phyloP scores from a whole-genome alignment of 2,329 filamentous ascomycete genomes.

The Pyrenophora seminiperda region DNA sequence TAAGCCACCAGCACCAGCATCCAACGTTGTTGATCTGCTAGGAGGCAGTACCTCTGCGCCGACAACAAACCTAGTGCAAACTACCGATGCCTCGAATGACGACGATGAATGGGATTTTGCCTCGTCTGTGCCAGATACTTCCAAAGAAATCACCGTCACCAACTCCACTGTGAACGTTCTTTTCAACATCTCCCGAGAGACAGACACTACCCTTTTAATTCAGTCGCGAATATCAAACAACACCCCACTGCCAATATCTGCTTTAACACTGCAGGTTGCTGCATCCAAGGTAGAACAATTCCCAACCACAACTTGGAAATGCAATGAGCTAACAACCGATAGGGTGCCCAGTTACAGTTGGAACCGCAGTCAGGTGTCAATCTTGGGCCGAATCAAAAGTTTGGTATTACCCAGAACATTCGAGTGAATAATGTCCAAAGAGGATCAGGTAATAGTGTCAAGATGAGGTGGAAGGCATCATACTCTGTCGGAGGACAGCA shows the following conservation, averaged over 20 bases:
- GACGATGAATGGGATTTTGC: conserved; percentile 96
- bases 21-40: conserved; percentile 44
- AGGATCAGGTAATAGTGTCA: conserved; percentile 77
- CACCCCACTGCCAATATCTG: conserved; percentile 70
- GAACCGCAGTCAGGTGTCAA: conserved; percentile 82
- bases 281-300: conserved; percentile 76
- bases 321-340: conserved; percentile 16
- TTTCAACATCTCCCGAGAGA: conserved; percentile 69
- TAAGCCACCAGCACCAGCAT: conserved; percentile 41
- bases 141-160: conserved; percentile 70
- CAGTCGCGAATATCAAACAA: conserved; percentile 84
- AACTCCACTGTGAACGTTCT: conserved; percentile 74
- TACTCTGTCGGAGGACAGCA: conserved; percentile 71
- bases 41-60: conserved; percentile 39
- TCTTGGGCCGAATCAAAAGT: conserved; percentile 71
- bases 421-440: conserved; percentile 74
- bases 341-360: conserved; percentile 82
- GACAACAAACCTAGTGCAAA: conserved; percentile 34
- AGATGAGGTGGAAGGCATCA: conserved; percentile 85
- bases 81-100: conserved; percentile 67
- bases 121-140: conserved; percentile 77
- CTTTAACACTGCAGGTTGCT: conserved; percentile 88
- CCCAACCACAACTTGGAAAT: background rate
- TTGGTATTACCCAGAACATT: conserved; percentile 82
- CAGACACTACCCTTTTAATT: conserved; percentile 67